A percentile compares a stretch with the other conserved stretches of the same genome.
phyloP scores from a whole-genome alignment of 352 stramenopile species.

The Thraustochytrium striatum region DNA sequence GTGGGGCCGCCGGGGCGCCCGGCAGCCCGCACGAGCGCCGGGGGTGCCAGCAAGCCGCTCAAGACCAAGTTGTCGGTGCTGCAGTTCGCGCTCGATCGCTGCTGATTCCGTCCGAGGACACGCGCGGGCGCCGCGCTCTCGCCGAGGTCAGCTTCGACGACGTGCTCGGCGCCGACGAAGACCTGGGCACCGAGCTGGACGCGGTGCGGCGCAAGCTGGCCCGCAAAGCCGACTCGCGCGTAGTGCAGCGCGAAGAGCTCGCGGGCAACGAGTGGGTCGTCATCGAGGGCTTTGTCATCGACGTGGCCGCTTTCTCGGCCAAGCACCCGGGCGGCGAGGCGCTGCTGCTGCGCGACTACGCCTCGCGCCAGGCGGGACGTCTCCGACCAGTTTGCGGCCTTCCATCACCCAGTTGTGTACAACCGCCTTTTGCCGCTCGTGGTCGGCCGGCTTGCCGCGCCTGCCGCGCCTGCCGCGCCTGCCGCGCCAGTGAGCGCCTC shows the following conservation, averaged over 20 bases:
- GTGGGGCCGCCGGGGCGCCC: no score
- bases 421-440: conserved; percentile 8
- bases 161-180: no score
- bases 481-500: conserved; percentile 5
- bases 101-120: no score
- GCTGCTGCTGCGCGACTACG: conserved; percentile 32
- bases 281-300: conserved; percentile 50
- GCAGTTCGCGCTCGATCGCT: no score
- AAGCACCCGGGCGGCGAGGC: conserved; percentile 41
- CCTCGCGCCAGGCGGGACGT: conserved; percentile 18
- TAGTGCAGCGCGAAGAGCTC: background rate
- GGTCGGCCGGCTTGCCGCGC: conserved; percentile 11
- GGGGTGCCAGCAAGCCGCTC: no score
- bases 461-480: background rate
- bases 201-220: no score
- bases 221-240: no score
- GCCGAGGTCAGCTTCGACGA: no score
- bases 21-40: no score
- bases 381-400: conserved; percentile 49
- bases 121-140: no score
- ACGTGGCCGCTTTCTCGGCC: conserved; percentile 36
- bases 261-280: conserved; percentile 14
- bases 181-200: no score
- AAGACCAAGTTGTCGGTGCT: no score
- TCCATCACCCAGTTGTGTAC: conserved; percentile 43